Evolutionary conservation across 2,329 filamentous ascomycete species (phyloP), one percentile per base, ranked within the genome.

Genomic region (Hansfordia pulvinata): DNA sequence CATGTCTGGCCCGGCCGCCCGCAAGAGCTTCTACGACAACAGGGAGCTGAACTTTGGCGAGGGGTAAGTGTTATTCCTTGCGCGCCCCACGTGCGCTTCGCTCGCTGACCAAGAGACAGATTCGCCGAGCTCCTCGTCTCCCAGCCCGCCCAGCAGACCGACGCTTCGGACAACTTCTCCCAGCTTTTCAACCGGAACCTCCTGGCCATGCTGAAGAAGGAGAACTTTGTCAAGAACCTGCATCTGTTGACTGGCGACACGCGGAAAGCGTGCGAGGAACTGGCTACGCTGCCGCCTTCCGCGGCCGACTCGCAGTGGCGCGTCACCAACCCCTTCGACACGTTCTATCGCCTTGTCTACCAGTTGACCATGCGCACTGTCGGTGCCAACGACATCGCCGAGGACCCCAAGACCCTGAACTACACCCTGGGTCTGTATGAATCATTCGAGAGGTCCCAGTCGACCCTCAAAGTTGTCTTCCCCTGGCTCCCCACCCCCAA

Each of bases 351-450:
- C 5, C 49, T 67, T 29, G 53, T 72, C 2, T 73, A 63, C 42
- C 54, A 60, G 38, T 52, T 73, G n/a, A 72, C 64, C 4, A 68
- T 71, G 49, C 58, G 68, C 9, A 63, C 57, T 4, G 52, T 72
- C 1, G 67, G 62, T 6, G 56, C 56, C 27, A 49, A 58, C 17
- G 68, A 73, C 21, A 58, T 73, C 15, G 66, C 64, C 10, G 50
- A 64, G 3, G 49, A 64, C 26, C 50, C 53, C 0, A 35, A 34
- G 5, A 39, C 63, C 12, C 37, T 65, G 3, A 44, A 43, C n/a
- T 44, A 52, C 19, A 57, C 55, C 3, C 47, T 70, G 10, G 31
- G 42, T 10, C 43, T 56, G 8, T 71, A 62, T 32, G 55, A 62
- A 29, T 42, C 41, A 16, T 55, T 71, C 21, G 65, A 69, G 27